These are phyloP conservation scores for Aspergillus ostianus DNA, from an alignment of 495 filamentous ascomycete genomes.

Conservation along the genomic window DNA sequence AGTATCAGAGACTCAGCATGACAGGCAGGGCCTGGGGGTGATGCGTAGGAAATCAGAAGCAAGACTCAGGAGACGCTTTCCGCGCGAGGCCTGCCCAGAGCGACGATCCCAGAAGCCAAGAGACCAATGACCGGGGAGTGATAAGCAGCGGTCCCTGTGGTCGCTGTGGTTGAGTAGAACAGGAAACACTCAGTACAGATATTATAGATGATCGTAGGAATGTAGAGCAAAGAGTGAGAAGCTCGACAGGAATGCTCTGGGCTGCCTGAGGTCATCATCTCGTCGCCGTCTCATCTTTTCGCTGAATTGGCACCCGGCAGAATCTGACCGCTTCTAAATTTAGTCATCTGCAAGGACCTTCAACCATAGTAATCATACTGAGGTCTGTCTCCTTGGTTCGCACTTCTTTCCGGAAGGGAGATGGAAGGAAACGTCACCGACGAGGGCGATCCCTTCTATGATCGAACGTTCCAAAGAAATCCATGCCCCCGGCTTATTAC, in stretches of 20 bases:
- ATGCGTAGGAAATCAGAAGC: not conserved
- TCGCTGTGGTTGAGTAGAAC: not conserved
- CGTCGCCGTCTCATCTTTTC: not conserved
- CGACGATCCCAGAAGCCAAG: not conserved
- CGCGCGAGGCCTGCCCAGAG: not conserved
- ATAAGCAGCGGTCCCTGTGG: not conserved
- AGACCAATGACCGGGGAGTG: not conserved
- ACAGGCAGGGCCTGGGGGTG: not conserved
- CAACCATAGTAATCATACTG: too few species aligned
- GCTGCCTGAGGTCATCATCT: not conserved
- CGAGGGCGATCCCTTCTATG: not conserved
- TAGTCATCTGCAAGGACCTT: not conserved
- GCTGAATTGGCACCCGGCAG: not conserved
- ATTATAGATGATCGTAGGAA: too few species aligned
- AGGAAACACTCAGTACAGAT: not conserved
- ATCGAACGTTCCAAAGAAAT: not conserved
- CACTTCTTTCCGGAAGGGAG: too few species aligned
- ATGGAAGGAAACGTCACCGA: not conserved
- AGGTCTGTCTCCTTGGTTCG: too few species aligned
- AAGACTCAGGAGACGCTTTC: not conserved
- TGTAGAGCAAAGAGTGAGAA: too few species aligned
- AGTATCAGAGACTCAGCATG: not conserved
- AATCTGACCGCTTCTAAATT: not conserved
- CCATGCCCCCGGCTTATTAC: too few species aligned
- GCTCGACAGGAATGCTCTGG: too few species aligned